A percentile compares a stretch with the other conserved stretches of the same genome.
These are phyloP conservation scores for Fusarium sp. DNA, from an alignment of 2,329 filamentous ascomycete genomes.

Conservation along the genomic window DNA sequence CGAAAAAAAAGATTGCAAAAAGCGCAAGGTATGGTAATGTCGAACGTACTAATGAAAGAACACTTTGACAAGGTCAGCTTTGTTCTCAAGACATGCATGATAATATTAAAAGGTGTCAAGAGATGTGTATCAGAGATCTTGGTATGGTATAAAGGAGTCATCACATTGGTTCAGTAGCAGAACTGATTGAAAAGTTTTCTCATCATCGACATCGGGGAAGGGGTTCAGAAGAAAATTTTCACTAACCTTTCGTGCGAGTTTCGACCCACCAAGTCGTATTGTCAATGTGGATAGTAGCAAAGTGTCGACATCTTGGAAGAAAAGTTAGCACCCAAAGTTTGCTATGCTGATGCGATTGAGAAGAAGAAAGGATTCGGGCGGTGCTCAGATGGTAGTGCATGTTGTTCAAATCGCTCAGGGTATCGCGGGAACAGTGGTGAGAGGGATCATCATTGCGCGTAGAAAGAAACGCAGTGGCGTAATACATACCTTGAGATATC, in stretches of 20 bases:
- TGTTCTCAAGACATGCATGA: not conserved
- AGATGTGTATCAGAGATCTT: constrained; percentile 66
- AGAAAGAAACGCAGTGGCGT: constrained; percentile 19
- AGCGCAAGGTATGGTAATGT: too few species aligned
- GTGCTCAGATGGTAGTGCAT: constrained; percentile 82
- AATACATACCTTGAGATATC: constrained; percentile 43
- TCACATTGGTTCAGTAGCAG: constrained; percentile 80
- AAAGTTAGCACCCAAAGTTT: too few species aligned
- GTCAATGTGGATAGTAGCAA: constrained; percentile 8
- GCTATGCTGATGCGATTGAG: too few species aligned
- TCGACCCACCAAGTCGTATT: too few species aligned
- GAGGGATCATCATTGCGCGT: constrained; percentile 65
- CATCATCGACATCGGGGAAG: constrained; percentile 67
- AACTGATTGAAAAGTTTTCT: constrained; percentile 75
- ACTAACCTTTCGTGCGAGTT: constrained; percentile 28
- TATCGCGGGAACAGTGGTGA: constrained; percentile 72
- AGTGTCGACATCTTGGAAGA: not conserved
- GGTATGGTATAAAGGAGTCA: constrained; percentile 76
- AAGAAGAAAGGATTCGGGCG: not conserved
- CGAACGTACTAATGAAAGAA: not conserved
- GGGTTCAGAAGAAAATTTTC: not conserved
- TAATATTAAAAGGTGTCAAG: constrained; percentile 36
- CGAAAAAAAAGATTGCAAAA: not conserved
- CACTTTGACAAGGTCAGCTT: constrained; percentile 34
- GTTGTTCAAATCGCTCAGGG: constrained; percentile 73